Conservation (phyloP, 192 early-diverging fungal species). For the Globomyces pollinis-pini region DNA sequence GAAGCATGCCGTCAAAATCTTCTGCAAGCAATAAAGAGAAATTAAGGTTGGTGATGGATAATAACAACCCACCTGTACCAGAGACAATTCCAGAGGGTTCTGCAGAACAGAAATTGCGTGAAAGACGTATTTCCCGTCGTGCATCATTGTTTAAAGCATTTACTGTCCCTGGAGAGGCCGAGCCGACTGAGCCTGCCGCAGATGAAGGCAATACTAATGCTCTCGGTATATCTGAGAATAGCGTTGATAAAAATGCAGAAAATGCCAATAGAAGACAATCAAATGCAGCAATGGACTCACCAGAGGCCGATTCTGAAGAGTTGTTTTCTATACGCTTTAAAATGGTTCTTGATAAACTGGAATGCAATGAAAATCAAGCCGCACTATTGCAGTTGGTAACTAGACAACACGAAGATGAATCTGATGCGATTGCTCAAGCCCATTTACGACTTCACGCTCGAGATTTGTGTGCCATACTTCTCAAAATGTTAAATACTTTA, state of each 20-base stretch:
- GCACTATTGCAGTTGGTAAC: constrained; percentile 8
- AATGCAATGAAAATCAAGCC: constrained; percentile 7
- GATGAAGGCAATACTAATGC: too few relatives aligned
- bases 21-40: background rate
- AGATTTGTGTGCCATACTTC: constrained; percentile 31
- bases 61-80: background rate
- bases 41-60: background rate
- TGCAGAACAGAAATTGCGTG: background rate
- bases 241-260: background rate
- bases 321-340: constrained; percentile 1
- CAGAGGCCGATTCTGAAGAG: background rate
- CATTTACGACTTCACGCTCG: constrained; percentile 17
- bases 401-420: background rate
- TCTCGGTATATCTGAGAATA: too few relatives aligned
- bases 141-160: background rate
- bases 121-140: constrained; percentile 7
- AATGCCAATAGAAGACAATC: constrained; percentile 3
- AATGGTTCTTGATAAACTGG: constrained; percentile 8
- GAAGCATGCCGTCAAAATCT: background rate
- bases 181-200: background rate
- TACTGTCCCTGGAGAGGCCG: too few relatives aligned
- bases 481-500: constrained; percentile 23
- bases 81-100: background rate
- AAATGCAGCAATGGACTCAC: background rate
- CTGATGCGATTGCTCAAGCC: constrained; percentile 11